Evolutionary conservation across 148 eudicot species (phyloP).

Genomic region (Dysphania ambrosioides): DNA sequence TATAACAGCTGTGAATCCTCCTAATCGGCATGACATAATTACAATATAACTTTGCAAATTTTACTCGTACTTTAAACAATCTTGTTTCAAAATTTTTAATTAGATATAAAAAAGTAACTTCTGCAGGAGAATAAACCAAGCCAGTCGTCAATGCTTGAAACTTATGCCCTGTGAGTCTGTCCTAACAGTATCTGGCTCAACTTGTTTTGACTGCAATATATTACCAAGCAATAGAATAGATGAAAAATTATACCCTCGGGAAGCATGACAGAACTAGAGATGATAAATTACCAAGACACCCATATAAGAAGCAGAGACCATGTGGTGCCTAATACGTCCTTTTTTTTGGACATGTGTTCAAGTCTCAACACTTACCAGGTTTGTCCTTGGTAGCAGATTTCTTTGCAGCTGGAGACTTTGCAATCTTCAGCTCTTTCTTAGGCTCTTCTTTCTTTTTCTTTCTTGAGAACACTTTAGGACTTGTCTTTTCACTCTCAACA

Average conservation of each 20-base stretch:
- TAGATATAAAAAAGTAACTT: neutral
- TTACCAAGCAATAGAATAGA: too few species aligned
- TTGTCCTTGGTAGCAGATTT: constrained; percentile 57
- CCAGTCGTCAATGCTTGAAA: neutral
- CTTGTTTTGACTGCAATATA: too few species aligned
- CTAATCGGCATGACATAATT: neutral
- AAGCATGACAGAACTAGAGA: neutral
- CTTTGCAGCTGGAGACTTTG: constrained; percentile 56
- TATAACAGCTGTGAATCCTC: neutral
- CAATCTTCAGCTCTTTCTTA: constrained; percentile 44
- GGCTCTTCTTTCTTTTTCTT: constrained; percentile 64
- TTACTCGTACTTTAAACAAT: neutral
- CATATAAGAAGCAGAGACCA: neutral
- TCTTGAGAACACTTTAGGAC: constrained; percentile 66
- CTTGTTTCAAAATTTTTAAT: too few species aligned
- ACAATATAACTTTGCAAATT: neutral
- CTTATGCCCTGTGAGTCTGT: too few species aligned
- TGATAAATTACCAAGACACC: neutral
- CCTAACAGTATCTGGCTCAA: too few species aligned
- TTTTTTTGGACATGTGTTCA: neutral
- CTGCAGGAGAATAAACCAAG: neutral
- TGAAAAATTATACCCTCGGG: too few species aligned
- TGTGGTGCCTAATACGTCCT: neutral
- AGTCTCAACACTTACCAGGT: constrained; percentile 40
- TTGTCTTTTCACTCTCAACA: constrained; percentile 33